Evolutionary conservation across 495 filamentous ascomycete genomes (phyloP).

Genomic region (Cenococcum geophilum): DNA sequence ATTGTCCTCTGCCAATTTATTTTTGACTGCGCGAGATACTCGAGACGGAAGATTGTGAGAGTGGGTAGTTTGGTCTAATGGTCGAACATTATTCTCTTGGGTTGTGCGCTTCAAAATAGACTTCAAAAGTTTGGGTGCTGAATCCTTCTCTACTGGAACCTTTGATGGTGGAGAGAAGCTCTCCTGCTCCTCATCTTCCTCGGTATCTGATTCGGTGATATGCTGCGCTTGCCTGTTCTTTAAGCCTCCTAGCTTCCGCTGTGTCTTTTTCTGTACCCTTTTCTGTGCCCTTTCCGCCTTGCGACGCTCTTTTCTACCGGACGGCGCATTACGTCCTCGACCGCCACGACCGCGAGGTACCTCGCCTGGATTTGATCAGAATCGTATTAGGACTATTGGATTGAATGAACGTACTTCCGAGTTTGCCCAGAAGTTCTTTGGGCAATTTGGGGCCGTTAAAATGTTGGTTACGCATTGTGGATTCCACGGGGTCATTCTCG

Average conservation of each 20-base stretch:
- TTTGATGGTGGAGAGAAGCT: constrained; percentile 7
- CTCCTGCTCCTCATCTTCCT: constrained; percentile 27
- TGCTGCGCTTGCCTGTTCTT: constrained; percentile 29
- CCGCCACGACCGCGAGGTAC: constrained; percentile 1
- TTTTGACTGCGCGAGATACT: constrained; percentile 54
- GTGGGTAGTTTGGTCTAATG: constrained; percentile 20
- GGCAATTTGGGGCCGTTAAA: constrained; percentile 60
- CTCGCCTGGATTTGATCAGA: not conserved
- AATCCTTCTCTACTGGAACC: constrained; percentile 11
- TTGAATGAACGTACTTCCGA: constrained; percentile 41
- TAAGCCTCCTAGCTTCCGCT: constrained; percentile 21
- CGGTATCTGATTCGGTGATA: constrained; percentile 7
- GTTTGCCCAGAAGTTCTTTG: constrained; percentile 51
- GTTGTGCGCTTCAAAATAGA: constrained; percentile 44
- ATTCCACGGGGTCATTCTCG: constrained; percentile 36
- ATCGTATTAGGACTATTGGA: not conserved
- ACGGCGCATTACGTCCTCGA: constrained; percentile 38
- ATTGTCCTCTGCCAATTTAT: constrained; percentile 68
- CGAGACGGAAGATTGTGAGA: constrained; percentile 33
- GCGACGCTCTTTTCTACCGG: constrained; percentile 55
- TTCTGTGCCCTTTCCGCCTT: constrained; percentile 53
- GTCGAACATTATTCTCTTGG: not conserved
- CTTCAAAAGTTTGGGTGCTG: constrained; percentile 33
- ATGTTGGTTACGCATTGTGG: constrained; percentile 37
- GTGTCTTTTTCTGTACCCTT: constrained; percentile 52